Evolutionary conservation across 345 rosid species (phyloP).

Genomic region (Eucalyptus globulus): DNA sequence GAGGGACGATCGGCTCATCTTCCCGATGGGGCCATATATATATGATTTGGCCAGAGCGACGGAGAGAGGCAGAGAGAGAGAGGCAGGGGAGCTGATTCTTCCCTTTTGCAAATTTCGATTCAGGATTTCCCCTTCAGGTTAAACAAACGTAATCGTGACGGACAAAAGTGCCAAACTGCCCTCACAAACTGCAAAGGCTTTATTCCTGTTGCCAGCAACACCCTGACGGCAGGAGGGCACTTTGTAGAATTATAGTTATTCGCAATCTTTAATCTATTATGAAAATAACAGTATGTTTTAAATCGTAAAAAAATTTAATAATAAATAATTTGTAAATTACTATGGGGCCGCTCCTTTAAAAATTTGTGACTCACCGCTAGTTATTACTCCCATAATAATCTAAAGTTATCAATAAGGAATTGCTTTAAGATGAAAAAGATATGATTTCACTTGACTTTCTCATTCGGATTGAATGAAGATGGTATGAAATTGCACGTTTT

Average conservation of each 20-base stretch:
- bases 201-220: background rate
- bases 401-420: fast-evolving
- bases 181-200: background rate
- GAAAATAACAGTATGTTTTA: fast-evolving
- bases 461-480: background rate
- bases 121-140: background rate
- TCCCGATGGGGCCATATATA: background rate
- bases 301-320: too few species aligned
- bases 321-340: too few species aligned
- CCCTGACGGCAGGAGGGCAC: background rate
- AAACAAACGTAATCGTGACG: background rate
- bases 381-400: too few species aligned
- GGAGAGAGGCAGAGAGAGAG: background rate
- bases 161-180: background rate
- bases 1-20: background rate
- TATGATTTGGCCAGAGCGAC: background rate
- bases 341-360: fast-evolving
- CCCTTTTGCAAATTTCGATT: background rate
- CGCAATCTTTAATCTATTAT: too few species aligned
- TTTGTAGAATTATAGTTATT: background rate
- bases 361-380: too few species aligned
- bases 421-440: background rate
- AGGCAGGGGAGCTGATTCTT: background rate
- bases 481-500: background rate
- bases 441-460: background rate